Base-by-base conservation (phyloP, 805 yeast species). In the Candida peoriensis region DNA sequence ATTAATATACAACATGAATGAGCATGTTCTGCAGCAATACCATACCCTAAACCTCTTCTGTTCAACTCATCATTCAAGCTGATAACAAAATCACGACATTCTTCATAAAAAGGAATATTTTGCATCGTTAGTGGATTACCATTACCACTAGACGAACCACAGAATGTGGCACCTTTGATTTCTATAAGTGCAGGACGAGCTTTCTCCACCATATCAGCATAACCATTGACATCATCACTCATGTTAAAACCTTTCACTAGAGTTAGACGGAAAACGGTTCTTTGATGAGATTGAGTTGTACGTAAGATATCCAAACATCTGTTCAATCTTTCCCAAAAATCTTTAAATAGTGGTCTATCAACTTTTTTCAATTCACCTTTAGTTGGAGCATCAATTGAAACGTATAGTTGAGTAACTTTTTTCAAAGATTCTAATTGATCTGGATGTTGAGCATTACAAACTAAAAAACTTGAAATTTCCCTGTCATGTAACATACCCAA, bases 381-480 rank as follows among this genome's bases (percentile, higher is more conserved):
- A 6, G 87, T 82, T n/a, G 95, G 81, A 1, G 97, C 96, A 65
- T 88, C 97, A 47, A 88, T 88, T 30, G 95, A 84, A 14, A 88
- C 96, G 54, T 88, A 88, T 29, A 88, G 66, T 62, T 88, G 97
- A 1, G 97, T 88, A 8, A 88, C 96, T 49, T 80, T 82, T 20
- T 72, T 61, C 51, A 88, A 65, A 3, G 70, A 68, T 16, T 72
- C 76, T 46, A 88, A 66, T 42, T 87, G 83, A 33, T 81, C 88
- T 4, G 97, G 97, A 59, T 88, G 97, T 64, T 88, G 97, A 8
- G 97, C 97, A 55, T 88, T 88, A 63, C 97, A 89, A 10, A 88
- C 97, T 49, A 88, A 68, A 58, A 88, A 88, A 34, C 93, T 79
- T 3, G 95, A 84, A 30, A 88, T 89, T 26, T 74, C 81, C 52